Evolutionary conservation across 108 stramenopile species (phyloP), one percentile per base, ranked within the genome.

Genomic region (Asterionellopsis glacialis): DNA sequence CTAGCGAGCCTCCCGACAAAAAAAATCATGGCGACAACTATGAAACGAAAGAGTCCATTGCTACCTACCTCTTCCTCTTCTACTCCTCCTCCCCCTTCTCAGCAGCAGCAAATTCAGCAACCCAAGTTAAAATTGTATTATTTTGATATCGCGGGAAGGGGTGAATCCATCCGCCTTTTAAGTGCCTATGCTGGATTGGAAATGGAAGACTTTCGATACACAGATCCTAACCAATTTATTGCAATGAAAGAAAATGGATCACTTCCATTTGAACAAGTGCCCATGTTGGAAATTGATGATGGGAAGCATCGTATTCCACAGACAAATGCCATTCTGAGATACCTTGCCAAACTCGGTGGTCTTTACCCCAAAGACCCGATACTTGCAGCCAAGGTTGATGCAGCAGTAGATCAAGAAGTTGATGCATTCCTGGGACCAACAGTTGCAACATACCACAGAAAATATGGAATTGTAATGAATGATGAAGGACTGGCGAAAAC

Each of bases 251-350:
- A 62, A 11, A 41, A 33, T 7, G 63, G 67, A 49, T 38, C 42
- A 28, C 65, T 78, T 24, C 62, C 68, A 3, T 68, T 75, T 61
- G 68, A 64, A 0, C 74, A 75, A 59, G 67, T 69, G 10, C 74
- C 74, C 12, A 55, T 75, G 64, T 41, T 75, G 45, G 68, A 75
- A 48, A 57, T 75, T 24, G 74, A 75, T 61, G 74, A 68, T 5
- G n/a, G n/a, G 12, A 75, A 69, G 22, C 57, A 61, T 16, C 15
- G 44, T 3, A 26, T 75, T 19, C 53, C 63, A 24, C 74, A 75
- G 41, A 39, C 48, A n/a, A 11, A 15, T n/a, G 63, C 74, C 22
- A 75, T 75, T 27, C 26, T 75, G 63, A 27, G 68, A 42, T 75
- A 75, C 27, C 63, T 75, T 19, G 63, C 54, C 40, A 65, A 65